Conservation (phyloP, 139 green algal species). For the Chlamydomonas eustigma region DNA sequence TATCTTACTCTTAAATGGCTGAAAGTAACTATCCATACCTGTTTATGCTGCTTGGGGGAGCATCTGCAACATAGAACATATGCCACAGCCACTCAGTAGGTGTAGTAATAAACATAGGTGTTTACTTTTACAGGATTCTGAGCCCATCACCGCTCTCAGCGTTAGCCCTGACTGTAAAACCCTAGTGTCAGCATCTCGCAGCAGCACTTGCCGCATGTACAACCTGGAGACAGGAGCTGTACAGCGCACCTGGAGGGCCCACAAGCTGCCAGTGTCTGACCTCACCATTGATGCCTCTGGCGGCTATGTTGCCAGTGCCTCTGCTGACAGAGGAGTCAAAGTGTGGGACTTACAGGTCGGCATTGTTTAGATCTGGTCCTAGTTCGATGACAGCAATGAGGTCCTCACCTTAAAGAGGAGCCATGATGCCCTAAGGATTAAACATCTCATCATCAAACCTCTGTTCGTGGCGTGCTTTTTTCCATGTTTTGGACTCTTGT, state of each 20-base stretch:
- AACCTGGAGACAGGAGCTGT: slow-evolving; percentile 45
- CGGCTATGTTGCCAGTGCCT: slow-evolving; percentile 71
- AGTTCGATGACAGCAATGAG: no score
- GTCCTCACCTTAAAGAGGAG: no score
- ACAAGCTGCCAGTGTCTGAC: slow-evolving; percentile 73
- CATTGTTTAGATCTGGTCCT: slow-evolving; percentile 25
- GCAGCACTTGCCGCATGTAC: slow-evolving; percentile 39
- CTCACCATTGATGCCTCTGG: slow-evolving; percentile 75
- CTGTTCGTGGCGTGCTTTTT: no score
- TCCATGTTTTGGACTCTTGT: no score
- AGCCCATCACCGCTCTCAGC: slow-evolving; percentile 81
- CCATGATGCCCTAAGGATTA: no score
- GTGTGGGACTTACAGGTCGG: slow-evolving; percentile 70
- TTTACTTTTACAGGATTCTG: slow-evolving; percentile 63
- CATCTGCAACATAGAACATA: no score
- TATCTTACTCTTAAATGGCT: no score
- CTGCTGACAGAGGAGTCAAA: slow-evolving; percentile 63
- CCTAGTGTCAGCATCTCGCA: slow-evolving; percentile 76
- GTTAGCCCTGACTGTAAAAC: slow-evolving; percentile 64
- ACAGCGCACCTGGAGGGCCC: slow-evolving; percentile 42
- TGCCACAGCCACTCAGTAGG: no score
- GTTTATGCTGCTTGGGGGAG: no score
- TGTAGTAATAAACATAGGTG: no score
- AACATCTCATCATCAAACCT: no score
- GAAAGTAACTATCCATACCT: no score